These are phyloP conservation scores for Pseudogymnoascus destructans DNA, from an alignment of 2,329 filamentous ascomycete species.

Conservation along the genomic window DNA sequence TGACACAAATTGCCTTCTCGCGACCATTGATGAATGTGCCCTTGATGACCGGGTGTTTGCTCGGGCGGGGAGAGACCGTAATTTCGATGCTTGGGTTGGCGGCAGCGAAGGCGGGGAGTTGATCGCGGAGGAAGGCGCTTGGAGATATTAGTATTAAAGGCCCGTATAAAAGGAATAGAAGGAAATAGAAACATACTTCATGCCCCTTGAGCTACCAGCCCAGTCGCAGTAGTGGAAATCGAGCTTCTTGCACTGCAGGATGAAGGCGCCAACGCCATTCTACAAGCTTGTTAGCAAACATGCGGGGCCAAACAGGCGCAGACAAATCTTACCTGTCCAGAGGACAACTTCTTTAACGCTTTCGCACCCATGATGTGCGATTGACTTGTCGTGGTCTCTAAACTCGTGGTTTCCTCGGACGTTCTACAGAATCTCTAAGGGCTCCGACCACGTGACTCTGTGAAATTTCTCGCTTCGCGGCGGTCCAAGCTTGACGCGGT, in stretches of 20 bases:
- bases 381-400: not conserved
- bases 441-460: not conserved
- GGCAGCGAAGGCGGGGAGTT: constrained; percentile 64
- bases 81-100: constrained; percentile 84
- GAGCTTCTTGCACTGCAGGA: constrained; percentile 90
- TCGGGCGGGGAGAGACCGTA: constrained; percentile 77
- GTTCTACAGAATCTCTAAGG: not conserved
- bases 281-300: constrained; percentile 30
- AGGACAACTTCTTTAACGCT: constrained; percentile 39
- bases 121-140: constrained; percentile 69
- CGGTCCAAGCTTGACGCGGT: constrained; percentile 5
- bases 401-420: not conserved
- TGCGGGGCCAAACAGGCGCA: not conserved
- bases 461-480: constrained; percentile 4
- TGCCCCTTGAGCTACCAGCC: constrained; percentile 83
- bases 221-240: constrained; percentile 97
- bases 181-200: constrained; percentile 54
- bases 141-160: constrained; percentile 6
- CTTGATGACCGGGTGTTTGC: constrained; percentile 76
- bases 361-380: constrained; percentile 36
- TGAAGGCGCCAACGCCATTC: constrained; percentile 96
- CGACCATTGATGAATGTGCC: constrained; percentile 89
- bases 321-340: constrained; percentile 35
- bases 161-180: constrained; percentile 2
- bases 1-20: constrained; percentile 74